These are phyloP conservation scores for Lachnum nothofagi DNA, from an alignment of 2,329 filamentous ascomycete genomes.

Conservation along the genomic window DNA sequence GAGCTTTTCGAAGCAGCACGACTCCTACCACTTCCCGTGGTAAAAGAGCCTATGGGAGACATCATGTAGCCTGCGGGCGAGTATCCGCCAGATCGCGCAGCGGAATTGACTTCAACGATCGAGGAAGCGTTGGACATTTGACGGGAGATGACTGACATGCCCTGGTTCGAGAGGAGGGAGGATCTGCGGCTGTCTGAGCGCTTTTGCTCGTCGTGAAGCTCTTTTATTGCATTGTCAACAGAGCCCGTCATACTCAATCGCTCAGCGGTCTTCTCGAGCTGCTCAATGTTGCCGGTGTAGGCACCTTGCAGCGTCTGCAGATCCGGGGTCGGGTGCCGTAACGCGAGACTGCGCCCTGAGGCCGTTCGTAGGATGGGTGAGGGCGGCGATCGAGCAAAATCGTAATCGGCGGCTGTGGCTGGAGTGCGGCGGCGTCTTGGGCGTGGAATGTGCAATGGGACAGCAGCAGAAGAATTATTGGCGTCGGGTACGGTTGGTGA, in stretches of 20 bases:
- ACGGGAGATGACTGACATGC: constrained; percentile 31
- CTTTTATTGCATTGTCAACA: constrained; percentile 71
- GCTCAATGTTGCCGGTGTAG: constrained; percentile 62
- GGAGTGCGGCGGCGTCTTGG: constrained; percentile 19
- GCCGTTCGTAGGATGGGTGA: constrained; percentile 24
- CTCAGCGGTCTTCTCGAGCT: constrained; percentile 71
- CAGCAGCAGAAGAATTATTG: neutral
- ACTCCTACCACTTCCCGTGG: constrained; percentile 42
- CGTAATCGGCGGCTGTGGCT: constrained; percentile 11
- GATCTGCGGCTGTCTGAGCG: constrained; percentile 62
- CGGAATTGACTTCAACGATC: constrained; percentile 64
- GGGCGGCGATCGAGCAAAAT: constrained; percentile 3
- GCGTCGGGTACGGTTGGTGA: constrained; percentile 3
- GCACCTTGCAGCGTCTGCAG: constrained; percentile 56
- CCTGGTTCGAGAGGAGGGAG: constrained; percentile 51
- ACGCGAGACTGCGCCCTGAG: neutral
- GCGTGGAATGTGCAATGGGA: constrained; percentile 16
- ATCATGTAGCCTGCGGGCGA: constrained; percentile 64
- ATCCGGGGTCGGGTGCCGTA: constrained; percentile 59
- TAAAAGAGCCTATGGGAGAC: constrained; percentile 59
- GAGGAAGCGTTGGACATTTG: constrained; percentile 49
- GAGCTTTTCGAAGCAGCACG: constrained; percentile 52
- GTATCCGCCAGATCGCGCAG: constrained; percentile 64
- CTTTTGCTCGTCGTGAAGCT: constrained; percentile 67
- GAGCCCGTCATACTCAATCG: constrained; percentile 67